Evolutionary conservation across 2,329 filamentous ascomycete species (phyloP).

Genomic region (Fusarium pseudonygamai): DNA sequence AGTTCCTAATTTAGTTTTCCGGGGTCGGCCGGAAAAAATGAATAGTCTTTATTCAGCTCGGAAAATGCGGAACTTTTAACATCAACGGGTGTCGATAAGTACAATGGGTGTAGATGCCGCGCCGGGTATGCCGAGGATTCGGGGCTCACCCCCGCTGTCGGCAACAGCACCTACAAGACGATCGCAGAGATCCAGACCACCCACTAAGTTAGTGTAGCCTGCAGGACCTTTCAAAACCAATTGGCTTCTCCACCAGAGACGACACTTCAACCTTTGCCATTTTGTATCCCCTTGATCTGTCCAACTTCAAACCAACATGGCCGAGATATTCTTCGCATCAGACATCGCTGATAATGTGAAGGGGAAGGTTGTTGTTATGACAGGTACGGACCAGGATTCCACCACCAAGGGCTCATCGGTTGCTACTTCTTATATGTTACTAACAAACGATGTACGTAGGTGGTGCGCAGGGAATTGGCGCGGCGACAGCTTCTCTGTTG

Average conservation of each 20-base stretch:
- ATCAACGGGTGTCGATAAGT: not conserved
- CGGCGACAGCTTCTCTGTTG: not conserved
- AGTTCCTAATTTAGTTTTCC: fast-evolving
- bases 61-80: not conserved
- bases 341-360: not conserved
- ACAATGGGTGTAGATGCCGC: not conserved
- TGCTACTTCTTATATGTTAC: too few relatives aligned
- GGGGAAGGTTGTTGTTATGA: not conserved
- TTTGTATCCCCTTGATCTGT: fast-evolving
- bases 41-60: not conserved
- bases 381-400: too few relatives aligned
- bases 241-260: not conserved
- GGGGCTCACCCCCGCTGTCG: not conserved
- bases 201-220: not conserved
- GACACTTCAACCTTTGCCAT: too few relatives aligned
- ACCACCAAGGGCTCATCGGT: too few relatives aligned
- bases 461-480: not conserved
- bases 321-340: not conserved
- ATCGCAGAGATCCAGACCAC: too few relatives aligned
- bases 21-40: not conserved
- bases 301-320: not conserved
- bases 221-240: fast-evolving
- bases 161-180: not conserved
- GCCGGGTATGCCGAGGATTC: not conserved
- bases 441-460: fast-evolving